Evolutionary conservation across 345 rosid species (phyloP), one percentile per base, ranked within the genome.

Genomic region (Noccaea caerulescens): DNA sequence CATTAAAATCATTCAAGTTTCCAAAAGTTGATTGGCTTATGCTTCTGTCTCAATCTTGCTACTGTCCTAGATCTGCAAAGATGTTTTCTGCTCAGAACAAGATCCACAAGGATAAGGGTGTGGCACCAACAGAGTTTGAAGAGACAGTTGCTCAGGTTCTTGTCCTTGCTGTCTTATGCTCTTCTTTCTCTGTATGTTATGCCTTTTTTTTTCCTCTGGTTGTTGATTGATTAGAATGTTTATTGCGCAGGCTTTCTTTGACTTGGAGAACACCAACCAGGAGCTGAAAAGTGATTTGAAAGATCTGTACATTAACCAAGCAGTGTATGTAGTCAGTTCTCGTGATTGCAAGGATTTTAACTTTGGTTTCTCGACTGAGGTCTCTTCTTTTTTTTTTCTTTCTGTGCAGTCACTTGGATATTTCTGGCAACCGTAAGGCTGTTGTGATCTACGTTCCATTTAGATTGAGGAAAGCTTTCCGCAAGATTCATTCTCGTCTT

Each of bases 61-160:
- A 7, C 23, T 44, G 20, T 51, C 46, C 3, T 63, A 89, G 92
- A 71, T 49, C 67, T 79, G 84, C 59, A 44, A 88, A 82, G 83
- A 92, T 92, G 98, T 92, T 57, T 53, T 84, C 96, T 30, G 72
- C 94, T 9, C 84, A 68, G 84, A 83, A 76, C 84, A 92, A 92
- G 81, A 92, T 92, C 87, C 88, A 77, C 5, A 92, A 89, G 77
- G 98, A 92, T 72, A 86, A 84, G 77, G 92, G 84, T 83, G 92
- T 79, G 2, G 86, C 83, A 58, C 96, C 98, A n/a, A 77, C 96
- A 4, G 94, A 89, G 50, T 88, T 92, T 32, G 98, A 92, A 71
- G 96, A 86, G 81, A 68, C 84, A 25, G 96, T 92, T 66, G 92
- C 94, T 11, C 94, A 92, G 96, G 96, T 81, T 44, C 1, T 53